phyloP scores from a whole-genome alignment of 2,329 filamentous ascomycete genomes.

The Aspergillus pseudoviridinutans region DNA sequence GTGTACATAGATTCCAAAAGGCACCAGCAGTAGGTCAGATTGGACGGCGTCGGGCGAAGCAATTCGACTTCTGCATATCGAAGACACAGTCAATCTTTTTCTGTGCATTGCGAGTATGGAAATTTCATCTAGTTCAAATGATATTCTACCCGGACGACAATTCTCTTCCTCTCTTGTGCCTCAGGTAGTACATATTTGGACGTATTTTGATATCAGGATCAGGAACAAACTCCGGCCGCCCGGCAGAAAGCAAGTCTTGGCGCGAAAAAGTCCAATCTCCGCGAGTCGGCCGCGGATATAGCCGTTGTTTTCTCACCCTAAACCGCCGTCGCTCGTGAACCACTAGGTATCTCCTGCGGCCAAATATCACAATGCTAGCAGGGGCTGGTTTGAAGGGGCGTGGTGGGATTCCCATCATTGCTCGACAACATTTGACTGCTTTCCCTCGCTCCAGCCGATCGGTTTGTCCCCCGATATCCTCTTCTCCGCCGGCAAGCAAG shows the following conservation, averaged over 20 bases:
- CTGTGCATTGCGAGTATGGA: slow-evolving; percentile 10
- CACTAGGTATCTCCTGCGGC: neutral
- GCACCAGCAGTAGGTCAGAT: slow-evolving; percentile 19
- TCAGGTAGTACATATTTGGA: neutral
- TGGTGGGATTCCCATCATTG: slow-evolving; percentile 39
- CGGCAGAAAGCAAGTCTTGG: slow-evolving; percentile 33
- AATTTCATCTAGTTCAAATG: neutral
- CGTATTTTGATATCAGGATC: neutral
- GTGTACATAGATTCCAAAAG: slow-evolving; percentile 33
- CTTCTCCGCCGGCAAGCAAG: neutral
- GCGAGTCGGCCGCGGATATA: neutral
- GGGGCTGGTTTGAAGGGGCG: slow-evolving; percentile 51
- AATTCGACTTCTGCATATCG: slow-evolving; percentile 3
- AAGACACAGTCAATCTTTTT: slow-evolving; percentile 2
- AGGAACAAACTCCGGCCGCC: slow-evolving; percentile 19
- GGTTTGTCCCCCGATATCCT: slow-evolving; percentile 24
- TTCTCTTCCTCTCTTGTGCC: neutral
- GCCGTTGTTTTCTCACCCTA: slow-evolving; percentile 10
- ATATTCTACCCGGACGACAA: neutral
- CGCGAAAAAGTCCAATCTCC: slow-evolving; percentile 11
- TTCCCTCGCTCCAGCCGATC: slow-evolving; percentile 30
- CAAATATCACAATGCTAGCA: slow-evolving; percentile 48
- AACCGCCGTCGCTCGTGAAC: neutral
- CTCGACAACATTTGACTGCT: slow-evolving; percentile 25
- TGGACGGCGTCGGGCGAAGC: slow-evolving; percentile 30